Conservation (phyloP, 768 basidiomycete genomes). For the Lactifluus hygrophoroides region DNA sequence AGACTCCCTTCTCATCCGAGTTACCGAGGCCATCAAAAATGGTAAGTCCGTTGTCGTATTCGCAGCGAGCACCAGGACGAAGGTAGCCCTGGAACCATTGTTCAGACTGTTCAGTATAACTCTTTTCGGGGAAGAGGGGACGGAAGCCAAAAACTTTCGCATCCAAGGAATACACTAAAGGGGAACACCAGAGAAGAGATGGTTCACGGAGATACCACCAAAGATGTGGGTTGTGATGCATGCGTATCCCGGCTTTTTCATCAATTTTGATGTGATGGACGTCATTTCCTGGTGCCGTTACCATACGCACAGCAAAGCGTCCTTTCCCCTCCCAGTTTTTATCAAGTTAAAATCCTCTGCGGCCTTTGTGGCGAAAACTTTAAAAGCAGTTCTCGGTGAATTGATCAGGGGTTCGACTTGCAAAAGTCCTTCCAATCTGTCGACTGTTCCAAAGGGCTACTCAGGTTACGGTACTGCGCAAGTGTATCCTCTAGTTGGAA, state of each 20-base stretch:
- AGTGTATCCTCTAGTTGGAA: constrained; percentile 28
- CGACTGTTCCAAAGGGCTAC: constrained; percentile 33
- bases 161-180: constrained; percentile 62
- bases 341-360: no score
- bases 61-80: constrained; percentile 53
- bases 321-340: constrained; percentile 49
- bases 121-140: not conserved
- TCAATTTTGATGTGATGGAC: constrained; percentile 78
- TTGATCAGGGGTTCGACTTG: constrained; percentile 30
- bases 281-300: constrained; percentile 28
- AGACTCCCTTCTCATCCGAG: constrained; percentile 63
- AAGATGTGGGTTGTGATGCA: constrained; percentile 46
- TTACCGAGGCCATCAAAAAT: constrained; percentile 55
- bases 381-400: no score
- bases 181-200: constrained; percentile 37
- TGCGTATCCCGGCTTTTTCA: constrained; percentile 45
- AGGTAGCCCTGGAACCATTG: constrained; percentile 37
- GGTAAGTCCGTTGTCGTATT: constrained; percentile 64
- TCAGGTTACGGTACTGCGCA: constrained; percentile 26
- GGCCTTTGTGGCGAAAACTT: no score
- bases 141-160: constrained; percentile 19
- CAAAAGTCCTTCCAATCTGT: constrained; percentile 53
- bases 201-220: constrained; percentile 54
- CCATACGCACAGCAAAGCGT: constrained; percentile 32
- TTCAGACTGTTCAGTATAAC: no score